A percentile compares a stretch with the other conserved stretches of the same genome.
Evolutionary conservation across 345 rosid species (phyloP).

Genomic region (Corymbia maculata): DNA sequence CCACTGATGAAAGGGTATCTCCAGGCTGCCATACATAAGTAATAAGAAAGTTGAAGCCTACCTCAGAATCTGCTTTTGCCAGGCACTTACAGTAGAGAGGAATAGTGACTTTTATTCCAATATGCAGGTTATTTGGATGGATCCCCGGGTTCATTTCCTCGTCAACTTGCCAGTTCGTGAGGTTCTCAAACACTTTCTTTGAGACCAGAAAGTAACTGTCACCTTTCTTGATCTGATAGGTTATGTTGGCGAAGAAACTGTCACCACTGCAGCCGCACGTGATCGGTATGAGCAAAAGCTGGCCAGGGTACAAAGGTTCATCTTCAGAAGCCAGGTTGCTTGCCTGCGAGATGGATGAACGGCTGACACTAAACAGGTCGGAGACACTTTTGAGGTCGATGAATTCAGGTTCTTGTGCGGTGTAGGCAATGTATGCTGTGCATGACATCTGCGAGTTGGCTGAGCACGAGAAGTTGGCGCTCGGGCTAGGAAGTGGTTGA

Average conservation of each 20-base stretch:
- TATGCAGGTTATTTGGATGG: conserved; percentile 19
- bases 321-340: conserved; percentile 41
- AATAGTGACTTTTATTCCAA: conserved; percentile 27
- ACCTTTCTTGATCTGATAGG: conserved; percentile 34
- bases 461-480: conserved; percentile 28
- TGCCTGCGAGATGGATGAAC: conserved; percentile 22
- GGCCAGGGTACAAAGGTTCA: conserved; percentile 22
- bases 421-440: conserved; percentile 25
- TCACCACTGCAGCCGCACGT: conserved; percentile 34
- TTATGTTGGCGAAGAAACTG: conserved; percentile 34
- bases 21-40: conserved; percentile 44
- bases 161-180: conserved; percentile 30
- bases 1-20: conserved; percentile 23
- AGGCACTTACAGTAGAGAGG: conserved; percentile 61
- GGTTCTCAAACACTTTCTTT: conserved; percentile 22
- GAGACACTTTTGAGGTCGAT: conserved; percentile 33
- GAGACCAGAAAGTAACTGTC: conserved; percentile 41
- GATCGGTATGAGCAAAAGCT: conserved; percentile 43
- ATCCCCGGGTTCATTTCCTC: conserved; percentile 24
- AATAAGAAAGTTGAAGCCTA: conserved; percentile 25
- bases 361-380: conserved; percentile 31
- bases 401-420: conserved; percentile 21
- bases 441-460: conserved; percentile 10
- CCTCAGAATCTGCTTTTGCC: conserved; percentile 6
- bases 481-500: conserved; percentile 5